Evolutionary conservation across 257 asterid genomes (phyloP).

Genomic region (Coffea canephora): DNA sequence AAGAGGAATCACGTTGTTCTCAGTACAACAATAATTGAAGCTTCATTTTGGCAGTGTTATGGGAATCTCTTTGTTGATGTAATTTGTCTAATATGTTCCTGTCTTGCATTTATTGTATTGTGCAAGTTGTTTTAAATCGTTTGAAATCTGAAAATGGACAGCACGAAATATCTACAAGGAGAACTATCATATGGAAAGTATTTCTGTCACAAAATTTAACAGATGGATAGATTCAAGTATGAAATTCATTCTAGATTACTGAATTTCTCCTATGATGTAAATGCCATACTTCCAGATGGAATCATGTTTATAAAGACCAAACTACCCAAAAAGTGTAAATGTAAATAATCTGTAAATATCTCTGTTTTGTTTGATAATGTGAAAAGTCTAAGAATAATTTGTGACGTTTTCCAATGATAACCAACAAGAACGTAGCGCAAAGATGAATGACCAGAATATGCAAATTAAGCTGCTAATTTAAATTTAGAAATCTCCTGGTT

Average conservation of each 20-base stretch:
- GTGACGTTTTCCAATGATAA: background rate
- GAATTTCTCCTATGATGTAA: background rate
- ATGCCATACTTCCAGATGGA: background rate
- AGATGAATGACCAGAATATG: background rate
- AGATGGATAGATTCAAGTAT: background rate
- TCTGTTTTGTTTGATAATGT: background rate
- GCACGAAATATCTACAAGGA: conserved; percentile 13
- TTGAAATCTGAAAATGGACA: conserved; percentile 15
- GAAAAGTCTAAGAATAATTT: background rate
- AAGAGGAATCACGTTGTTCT: conserved; percentile 57
- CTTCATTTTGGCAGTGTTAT: conserved; percentile 47
- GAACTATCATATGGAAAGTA: background rate
- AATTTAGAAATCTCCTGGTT: background rate
- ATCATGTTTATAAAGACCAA: background rate
- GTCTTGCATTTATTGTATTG: conserved; percentile 22
- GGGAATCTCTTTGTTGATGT: conserved; percentile 64
- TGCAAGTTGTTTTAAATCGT: conserved; percentile 17
- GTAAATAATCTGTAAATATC: background rate
- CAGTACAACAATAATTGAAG: conserved; percentile 53
- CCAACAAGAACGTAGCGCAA: background rate
- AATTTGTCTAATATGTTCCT: conserved; percentile 20
- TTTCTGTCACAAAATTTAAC: background rate
- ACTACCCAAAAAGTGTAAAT: background rate
- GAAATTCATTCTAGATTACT: background rate
- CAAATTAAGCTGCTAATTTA: background rate